Conservation (phyloP, 176 grass and related monocot genomes). For the Oryza brachyantha region DNA sequence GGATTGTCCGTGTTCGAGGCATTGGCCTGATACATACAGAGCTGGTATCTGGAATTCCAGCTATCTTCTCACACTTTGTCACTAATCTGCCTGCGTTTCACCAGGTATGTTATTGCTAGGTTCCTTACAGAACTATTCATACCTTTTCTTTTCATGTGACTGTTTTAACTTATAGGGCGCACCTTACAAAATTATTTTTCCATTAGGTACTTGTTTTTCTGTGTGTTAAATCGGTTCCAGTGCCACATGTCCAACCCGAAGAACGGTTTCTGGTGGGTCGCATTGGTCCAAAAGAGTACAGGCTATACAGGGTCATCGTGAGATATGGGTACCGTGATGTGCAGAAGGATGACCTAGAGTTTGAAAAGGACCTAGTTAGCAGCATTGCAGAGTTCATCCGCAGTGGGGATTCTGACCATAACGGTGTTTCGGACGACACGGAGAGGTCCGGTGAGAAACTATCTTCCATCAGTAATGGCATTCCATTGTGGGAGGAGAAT, state of each 20-base stretch:
- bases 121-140: not conserved
- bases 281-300: slow-evolving; percentile 89
- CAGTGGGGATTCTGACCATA: slow-evolving; percentile 33
- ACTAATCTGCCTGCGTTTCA: slow-evolving; percentile 97
- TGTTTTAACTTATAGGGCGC: not conserved
- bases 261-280: slow-evolving; percentile 86
- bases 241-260: slow-evolving; percentile 66
- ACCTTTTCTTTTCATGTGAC: not conserved
- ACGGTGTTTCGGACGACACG: slow-evolving; percentile 18
- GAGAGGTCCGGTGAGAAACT: slow-evolving; percentile 53
- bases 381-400: slow-evolving; percentile 94
- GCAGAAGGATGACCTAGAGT: slow-evolving; percentile 91
- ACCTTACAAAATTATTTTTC: slow-evolving; percentile 38
- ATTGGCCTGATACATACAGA: slow-evolving; percentile 95
- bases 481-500: slow-evolving; percentile 49
- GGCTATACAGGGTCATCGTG: slow-evolving; percentile 85
- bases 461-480: slow-evolving; percentile 45
- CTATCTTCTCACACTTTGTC: slow-evolving; percentile 95
- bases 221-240: slow-evolving; percentile 84
- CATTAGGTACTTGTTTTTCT: slow-evolving; percentile 84
- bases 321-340: slow-evolving; percentile 92
- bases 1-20: slow-evolving; percentile 81
- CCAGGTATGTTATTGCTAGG: slow-evolving; percentile 69
- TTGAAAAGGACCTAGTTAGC: slow-evolving; percentile 87
- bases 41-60: slow-evolving; percentile 86